These are phyloP conservation scores for Mycena epipterygia DNA, from an alignment of 768 basidiomycete genomes.

Conservation along the genomic window DNA sequence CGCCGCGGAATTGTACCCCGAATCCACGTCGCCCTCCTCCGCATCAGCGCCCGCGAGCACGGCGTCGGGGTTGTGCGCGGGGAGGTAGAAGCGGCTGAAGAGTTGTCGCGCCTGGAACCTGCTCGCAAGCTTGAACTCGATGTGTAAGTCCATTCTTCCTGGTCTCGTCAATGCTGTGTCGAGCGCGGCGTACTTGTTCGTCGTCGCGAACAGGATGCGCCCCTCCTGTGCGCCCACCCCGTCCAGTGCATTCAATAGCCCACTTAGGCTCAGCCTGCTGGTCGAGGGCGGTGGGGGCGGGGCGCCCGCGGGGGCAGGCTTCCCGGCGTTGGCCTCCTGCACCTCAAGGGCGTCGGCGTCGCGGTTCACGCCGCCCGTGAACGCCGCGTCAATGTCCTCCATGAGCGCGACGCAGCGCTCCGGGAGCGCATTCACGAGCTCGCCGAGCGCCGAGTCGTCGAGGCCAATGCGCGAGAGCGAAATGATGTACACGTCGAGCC, in stretches of 20 bases:
- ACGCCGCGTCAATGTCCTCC: slow-evolving; percentile 82
- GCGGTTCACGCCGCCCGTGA: slow-evolving; percentile 52
- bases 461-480: slow-evolving; percentile 69
- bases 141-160: slow-evolving; percentile 77
- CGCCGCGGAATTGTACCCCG: slow-evolving; percentile 34
- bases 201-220: slow-evolving; percentile 79
- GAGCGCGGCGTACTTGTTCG: slow-evolving; percentile 70
- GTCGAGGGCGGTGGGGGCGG: slow-evolving; percentile 24
- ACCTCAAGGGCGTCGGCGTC: slow-evolving; percentile 22
- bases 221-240: slow-evolving; percentile 80
- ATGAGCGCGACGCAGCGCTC: slow-evolving; percentile 73
- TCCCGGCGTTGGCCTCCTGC: slow-evolving; percentile 7
- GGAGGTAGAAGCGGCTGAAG: slow-evolving; percentile 72
- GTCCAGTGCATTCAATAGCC: slow-evolving; percentile 77
- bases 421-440: slow-evolving; percentile 67
- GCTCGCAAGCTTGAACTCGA: slow-evolving; percentile 75
- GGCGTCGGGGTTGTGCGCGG: slow-evolving; percentile 38
- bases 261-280: slow-evolving; percentile 67
- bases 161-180: slow-evolving; percentile 77
- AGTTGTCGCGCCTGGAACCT: slow-evolving; percentile 69
- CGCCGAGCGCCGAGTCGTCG: slow-evolving; percentile 67
- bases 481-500: slow-evolving; percentile 75
- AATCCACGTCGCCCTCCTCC: slow-evolving; percentile 33
- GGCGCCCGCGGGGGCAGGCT: slow-evolving; percentile 14
- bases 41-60: slow-evolving; percentile 39